Percentiles rank a stretch among this genome's conserved stretches.
phyloP scores from a whole-genome alignment of 495 filamentous ascomycete species.

The Cudoniella acicularis region DNA sequence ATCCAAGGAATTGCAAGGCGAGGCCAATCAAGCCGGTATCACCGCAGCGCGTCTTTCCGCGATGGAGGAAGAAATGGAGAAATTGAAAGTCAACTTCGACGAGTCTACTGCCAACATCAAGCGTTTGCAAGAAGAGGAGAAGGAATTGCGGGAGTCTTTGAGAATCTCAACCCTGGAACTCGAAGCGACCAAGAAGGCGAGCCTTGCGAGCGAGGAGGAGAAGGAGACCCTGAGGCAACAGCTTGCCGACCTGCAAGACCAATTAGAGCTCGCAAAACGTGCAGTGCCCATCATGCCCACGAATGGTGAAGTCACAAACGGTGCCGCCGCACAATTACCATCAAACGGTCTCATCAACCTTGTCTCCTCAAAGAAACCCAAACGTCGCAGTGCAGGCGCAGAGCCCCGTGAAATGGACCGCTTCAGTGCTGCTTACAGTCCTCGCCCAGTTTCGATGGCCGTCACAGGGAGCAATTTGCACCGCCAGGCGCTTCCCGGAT shows the following conservation, averaged over 20 bases:
- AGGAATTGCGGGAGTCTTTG: constrained; percentile 72
- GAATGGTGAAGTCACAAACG: constrained; percentile 73
- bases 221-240: constrained; percentile 81
- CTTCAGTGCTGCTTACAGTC: constrained; percentile 88
- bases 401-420: constrained; percentile 78
- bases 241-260: constrained; percentile 84
- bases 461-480: constrained; percentile 59
- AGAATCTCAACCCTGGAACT: constrained; percentile 72
- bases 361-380: constrained; percentile 95
- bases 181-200: constrained; percentile 65
- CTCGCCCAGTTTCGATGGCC: constrained; percentile 92
- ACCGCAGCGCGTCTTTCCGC: constrained; percentile 80
- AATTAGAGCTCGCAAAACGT: constrained; percentile 82
- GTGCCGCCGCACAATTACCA: constrained; percentile 48
- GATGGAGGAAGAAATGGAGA: constrained; percentile 92
- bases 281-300: constrained; percentile 50
- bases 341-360: constrained; percentile 87
- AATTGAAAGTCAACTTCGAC: constrained; percentile 78
- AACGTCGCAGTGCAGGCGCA: constrained; percentile 89
- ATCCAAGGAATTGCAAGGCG: constrained; percentile 87
- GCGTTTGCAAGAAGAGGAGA: constrained; percentile 89
- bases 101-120: constrained; percentile 86
- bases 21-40: constrained; percentile 97
- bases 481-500: constrained; percentile 62
- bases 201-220: constrained; percentile 71